Conservation (phyloP, 495 filamentous ascomycete species). For the Talaromyces ruber region DNA sequence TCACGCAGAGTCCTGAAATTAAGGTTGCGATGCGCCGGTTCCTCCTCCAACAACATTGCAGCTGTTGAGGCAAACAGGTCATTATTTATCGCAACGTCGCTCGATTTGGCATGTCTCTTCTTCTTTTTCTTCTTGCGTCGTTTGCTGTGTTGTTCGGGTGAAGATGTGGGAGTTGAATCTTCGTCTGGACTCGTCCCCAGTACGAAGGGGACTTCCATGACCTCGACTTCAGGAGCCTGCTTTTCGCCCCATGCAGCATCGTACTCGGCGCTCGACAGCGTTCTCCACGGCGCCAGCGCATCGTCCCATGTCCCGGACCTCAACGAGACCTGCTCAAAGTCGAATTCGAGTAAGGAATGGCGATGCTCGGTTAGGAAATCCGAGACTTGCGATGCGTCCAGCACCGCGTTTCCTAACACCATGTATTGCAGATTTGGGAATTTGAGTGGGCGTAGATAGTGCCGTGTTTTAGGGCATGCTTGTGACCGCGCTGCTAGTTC, state of each 20-base stretch:
- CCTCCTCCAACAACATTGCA: conserved; percentile 1
- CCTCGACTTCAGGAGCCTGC: conserved; percentile 38
- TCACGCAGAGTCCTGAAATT: conserved; percentile 9
- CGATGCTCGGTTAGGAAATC: conserved; percentile 53
- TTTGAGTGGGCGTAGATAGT: conserved; percentile 32
- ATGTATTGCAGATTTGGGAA: conserved; percentile 54
- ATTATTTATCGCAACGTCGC: background rate
- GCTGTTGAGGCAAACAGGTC: conserved; percentile 1
- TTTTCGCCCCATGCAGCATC: conserved; percentile 17
- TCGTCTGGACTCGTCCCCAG: conserved; percentile 12
- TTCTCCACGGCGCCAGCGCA: conserved; percentile 57
- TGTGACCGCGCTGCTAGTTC: background rate
- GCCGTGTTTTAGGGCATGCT: conserved; percentile 22
- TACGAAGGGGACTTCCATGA: conserved; percentile 24
- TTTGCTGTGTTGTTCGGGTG: background rate
- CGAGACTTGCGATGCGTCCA: conserved; percentile 58
- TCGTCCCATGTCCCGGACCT: conserved; percentile 66
- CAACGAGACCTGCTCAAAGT: conserved; percentile 61
- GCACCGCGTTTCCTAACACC: conserved; percentile 56
- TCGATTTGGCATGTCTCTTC: background rate
- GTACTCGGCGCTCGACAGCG: conserved; percentile 38
- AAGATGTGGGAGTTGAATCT: background rate
- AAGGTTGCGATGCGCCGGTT: conserved; percentile 1
- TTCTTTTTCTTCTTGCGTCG: conserved; percentile 4
- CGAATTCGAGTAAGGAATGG: conserved; percentile 55